Evolutionary conservation across 495 filamentous ascomycete species (phyloP).

Genomic region (Neurospora sp.): DNA sequence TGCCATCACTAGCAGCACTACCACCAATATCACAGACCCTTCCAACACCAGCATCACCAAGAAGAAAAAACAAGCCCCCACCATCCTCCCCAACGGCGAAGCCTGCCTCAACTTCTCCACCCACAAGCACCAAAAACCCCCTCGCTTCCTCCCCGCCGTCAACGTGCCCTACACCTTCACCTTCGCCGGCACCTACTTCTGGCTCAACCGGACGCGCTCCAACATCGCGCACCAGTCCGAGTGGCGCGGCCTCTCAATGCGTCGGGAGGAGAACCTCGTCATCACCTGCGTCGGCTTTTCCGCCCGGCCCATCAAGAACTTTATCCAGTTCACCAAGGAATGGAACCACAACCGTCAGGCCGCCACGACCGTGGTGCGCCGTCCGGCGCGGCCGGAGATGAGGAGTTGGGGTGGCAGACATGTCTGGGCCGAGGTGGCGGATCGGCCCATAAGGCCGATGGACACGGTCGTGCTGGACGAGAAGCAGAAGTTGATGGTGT

Average conservation of each 20-base stretch:
- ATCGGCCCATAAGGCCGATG: constrained; percentile 65
- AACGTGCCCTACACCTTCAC: constrained; percentile 30
- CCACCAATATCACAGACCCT: constrained; percentile 20
- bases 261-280: constrained; percentile 22
- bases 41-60: constrained; percentile 35
- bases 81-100: constrained; percentile 23
- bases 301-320: constrained; percentile 49
- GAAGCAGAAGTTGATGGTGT: constrained; percentile 57
- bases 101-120: constrained; percentile 36
- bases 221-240: not conserved
- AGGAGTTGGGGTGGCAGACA: constrained; percentile 27
- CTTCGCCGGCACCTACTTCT: constrained; percentile 29
- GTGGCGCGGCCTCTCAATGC: not conserved
- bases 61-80: constrained; percentile 33
- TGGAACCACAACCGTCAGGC: constrained; percentile 40
- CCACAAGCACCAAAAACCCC: constrained; percentile 26
- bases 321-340: constrained; percentile 47
- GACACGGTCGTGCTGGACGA: constrained; percentile 75
- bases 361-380: constrained; percentile 19
- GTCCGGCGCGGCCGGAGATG: constrained; percentile 13
- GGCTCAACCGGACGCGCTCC: constrained; percentile 23
- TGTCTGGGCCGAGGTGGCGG: constrained; percentile 56
- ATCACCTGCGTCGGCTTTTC: constrained; percentile 36
- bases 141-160: constrained; percentile 31
- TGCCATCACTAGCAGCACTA: constrained; percentile 16